Percentiles rank a stretch among this genome's conserved stretches.
These are phyloP conservation scores for Blastomyces parvus DNA, from an alignment of 2,329 filamentous ascomycete species.

Conservation along the genomic window DNA sequence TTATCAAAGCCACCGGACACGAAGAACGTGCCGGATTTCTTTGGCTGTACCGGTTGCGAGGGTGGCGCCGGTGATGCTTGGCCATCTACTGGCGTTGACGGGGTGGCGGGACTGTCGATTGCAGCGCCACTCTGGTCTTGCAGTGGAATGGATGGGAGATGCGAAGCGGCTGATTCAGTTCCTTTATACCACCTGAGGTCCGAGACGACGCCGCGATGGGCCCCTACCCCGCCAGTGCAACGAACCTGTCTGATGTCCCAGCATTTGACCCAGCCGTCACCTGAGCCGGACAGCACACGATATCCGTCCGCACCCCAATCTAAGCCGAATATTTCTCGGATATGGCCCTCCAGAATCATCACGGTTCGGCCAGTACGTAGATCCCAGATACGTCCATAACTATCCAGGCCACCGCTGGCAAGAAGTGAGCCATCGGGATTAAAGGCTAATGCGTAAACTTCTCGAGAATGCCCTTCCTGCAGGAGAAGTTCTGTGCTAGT, in stretches of 20 bases:
- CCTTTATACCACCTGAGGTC: conserved; percentile 94
- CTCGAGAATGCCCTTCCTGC: conserved; percentile 90
- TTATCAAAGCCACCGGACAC: conserved; percentile 87
- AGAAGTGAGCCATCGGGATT: conserved; percentile 84
- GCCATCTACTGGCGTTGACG: conserved; percentile 14
- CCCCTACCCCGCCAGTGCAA: conserved; percentile 73
- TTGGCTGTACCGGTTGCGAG: conserved; percentile 48
- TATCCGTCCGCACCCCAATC: conserved; percentile 91
- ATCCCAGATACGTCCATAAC: conserved; percentile 93
- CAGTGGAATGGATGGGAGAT: conserved; percentile 50
- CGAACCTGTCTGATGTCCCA: conserved; percentile 93
- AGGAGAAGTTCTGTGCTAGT: conserved; percentile 73
- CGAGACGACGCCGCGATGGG: conserved; percentile 82
- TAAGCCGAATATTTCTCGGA: conserved; percentile 84
- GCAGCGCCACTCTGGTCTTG: conserved; percentile 50
- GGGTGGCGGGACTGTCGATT: conserved; percentile 11
- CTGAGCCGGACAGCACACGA: conserved; percentile 83
- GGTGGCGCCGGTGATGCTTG: conserved; percentile 10
- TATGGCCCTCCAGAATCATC: conserved; percentile 89
- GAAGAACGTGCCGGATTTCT: conserved; percentile 85
- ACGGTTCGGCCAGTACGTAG: conserved; percentile 82
- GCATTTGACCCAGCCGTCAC: conserved; percentile 93
- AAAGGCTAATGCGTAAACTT: conserved; percentile 84
- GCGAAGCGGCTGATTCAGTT: conserved; percentile 60
- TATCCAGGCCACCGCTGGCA: conserved; percentile 87